Conservation (phyloP, 495 filamentous ascomycete species). For the Aspergillus egyptiacus region DNA sequence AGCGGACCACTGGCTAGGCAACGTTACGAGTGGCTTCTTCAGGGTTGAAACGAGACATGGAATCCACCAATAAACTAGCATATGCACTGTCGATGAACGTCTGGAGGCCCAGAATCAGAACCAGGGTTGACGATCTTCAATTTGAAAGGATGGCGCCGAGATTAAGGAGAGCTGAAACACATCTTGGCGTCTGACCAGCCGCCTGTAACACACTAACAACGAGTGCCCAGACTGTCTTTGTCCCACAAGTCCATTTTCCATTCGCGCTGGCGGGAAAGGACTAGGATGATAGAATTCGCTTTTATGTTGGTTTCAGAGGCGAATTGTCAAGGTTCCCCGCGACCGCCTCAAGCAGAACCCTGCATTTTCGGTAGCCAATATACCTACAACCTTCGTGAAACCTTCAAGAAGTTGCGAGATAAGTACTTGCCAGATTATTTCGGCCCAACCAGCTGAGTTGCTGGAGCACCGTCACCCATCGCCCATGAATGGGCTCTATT, state of each 20-base stretch:
- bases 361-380: not conserved
- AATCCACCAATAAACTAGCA: not conserved
- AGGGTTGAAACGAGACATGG: slow-evolving; percentile 1
- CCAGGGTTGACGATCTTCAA: not conserved
- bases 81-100: not conserved
- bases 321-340: not conserved
- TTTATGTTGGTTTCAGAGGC: not conserved
- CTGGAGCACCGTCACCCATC: too few species aligned
- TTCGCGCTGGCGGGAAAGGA: too few species aligned
- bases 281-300: not conserved
- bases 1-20: not conserved
- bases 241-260: not conserved
- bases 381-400: not conserved
- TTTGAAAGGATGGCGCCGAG: slow-evolving; percentile 1
- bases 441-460: too few species aligned
- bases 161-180: slow-evolving; percentile 9
- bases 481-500: too few species aligned
- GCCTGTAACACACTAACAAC: slow-evolving; percentile 8
- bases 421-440: too few species aligned
- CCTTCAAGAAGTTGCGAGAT: too few species aligned
- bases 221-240: not conserved
- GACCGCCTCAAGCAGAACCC: not conserved
- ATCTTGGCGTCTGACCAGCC: slow-evolving; percentile 11
- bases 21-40: not conserved
- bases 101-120: not conserved